Percentiles rank a stretch among this genome's conserved stretches.
These are phyloP conservation scores for Eucalyptus sp. DNA, from an alignment of 345 rosid species.

Conservation along the genomic window DNA sequence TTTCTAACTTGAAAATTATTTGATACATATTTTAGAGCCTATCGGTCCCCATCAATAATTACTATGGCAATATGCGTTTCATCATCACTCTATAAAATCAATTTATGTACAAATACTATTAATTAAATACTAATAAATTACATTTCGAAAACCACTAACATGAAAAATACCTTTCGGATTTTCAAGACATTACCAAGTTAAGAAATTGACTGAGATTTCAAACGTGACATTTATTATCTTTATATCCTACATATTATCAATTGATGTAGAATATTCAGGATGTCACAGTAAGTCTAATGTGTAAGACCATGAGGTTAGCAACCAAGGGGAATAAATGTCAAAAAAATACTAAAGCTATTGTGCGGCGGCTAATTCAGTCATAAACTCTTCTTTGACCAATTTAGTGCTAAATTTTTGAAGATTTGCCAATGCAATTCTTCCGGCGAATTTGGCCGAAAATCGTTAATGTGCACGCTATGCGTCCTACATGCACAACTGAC, in stretches of 20 bases:
- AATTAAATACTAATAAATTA: background rate
- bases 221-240: background rate
- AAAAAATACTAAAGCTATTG: no score
- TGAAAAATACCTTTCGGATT: background rate
- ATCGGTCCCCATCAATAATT: background rate
- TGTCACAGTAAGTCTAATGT: background rate
- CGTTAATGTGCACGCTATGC: no score
- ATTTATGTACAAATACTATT: background rate
- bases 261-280: background rate
- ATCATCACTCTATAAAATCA: background rate
- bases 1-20: no score
- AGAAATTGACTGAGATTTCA: background rate
- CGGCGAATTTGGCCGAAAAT: background rate
- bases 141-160: background rate
- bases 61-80: background rate
- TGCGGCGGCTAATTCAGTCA: fast-evolving
- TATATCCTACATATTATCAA: background rate
- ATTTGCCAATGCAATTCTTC: no score
- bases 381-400: no score
- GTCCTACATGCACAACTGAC: background rate
- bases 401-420: background rate
- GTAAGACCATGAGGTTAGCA: background rate
- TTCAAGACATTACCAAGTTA: background rate
- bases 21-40: no score
- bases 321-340: background rate